Percentiles rank a stretch among this genome's conserved stretches.
Evolutionary conservation across 1,139 yeast species (phyloP).

Genomic region (Hyphopichia fennica): DNA sequence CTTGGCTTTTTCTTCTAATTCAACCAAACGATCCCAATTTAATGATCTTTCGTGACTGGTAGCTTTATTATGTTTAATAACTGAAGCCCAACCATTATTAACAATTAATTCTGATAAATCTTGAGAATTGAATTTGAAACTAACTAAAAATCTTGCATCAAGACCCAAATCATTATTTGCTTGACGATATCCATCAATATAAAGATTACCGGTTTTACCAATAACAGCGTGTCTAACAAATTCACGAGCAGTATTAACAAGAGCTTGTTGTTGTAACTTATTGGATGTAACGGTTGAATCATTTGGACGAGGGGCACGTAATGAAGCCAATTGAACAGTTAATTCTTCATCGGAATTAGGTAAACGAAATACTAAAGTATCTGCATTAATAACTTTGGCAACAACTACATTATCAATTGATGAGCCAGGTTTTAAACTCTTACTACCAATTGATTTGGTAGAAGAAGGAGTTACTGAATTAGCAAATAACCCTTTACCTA

Average conservation of each 20-base stretch:
- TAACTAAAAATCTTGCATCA: conserved; percentile 67
- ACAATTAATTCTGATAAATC: conserved; percentile 68
- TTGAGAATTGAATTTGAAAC: conserved; percentile 45
- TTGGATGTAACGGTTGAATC: conserved; percentile 55
- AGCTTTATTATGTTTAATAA: conserved; percentile 73
- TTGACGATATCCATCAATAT: conserved; percentile 66
- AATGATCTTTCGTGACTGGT: conserved; percentile 67
- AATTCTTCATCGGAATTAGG: conserved; percentile 47
- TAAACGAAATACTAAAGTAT: conserved; percentile 58
- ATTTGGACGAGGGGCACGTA: conserved; percentile 68
- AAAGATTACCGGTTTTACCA: conserved; percentile 64
- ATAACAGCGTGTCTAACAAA: conserved; percentile 66
- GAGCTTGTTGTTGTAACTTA: conserved; percentile 40
- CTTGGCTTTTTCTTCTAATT: conserved; percentile 64
- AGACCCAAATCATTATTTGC: conserved; percentile 56
- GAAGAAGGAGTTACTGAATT: conserved; percentile 20
- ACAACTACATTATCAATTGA: conserved; percentile 54
- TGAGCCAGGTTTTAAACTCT: conserved; percentile 42
- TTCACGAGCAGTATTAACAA: conserved; percentile 68
- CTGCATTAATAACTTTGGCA: conserved; percentile 64
- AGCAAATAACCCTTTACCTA: conserved; percentile 66
- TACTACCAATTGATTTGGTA: conserved; percentile 17
- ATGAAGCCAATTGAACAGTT: conserved; percentile 72
- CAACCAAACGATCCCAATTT: conserved; percentile 76
- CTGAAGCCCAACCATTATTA: conserved; percentile 71